These are phyloP conservation scores for Lentinula sp. DNA, from an alignment of 768 basidiomycete species.

Conservation along the genomic window DNA sequence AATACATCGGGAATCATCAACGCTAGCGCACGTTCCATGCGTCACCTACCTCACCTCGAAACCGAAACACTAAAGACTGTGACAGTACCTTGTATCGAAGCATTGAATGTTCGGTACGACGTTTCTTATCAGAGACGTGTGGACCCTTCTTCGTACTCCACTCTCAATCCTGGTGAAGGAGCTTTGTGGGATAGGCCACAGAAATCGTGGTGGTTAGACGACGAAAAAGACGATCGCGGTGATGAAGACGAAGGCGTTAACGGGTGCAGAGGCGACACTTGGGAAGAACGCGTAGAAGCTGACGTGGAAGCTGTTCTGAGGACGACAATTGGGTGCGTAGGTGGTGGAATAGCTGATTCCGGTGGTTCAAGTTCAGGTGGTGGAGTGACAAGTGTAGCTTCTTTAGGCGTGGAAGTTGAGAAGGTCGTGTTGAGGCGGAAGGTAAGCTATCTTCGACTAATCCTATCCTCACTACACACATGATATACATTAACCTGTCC, in stretches of 20 bases:
- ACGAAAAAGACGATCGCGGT: background rate
- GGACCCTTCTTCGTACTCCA: slow-evolving; percentile 26
- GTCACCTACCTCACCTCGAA: slow-evolving; percentile 16
- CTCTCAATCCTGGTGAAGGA: slow-evolving; percentile 48
- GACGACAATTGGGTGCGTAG: slow-evolving; percentile 44
- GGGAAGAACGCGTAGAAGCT: background rate
- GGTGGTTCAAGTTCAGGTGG: background rate
- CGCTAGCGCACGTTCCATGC: too few species aligned
- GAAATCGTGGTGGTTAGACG: background rate
- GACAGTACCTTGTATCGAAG: slow-evolving; percentile 56
- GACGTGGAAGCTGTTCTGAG: slow-evolving; percentile 55
- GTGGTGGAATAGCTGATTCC: slow-evolving; percentile 23
- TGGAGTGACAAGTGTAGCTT: slow-evolving; percentile 19
- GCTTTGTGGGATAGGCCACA: slow-evolving; percentile 43
- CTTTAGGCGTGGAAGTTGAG: slow-evolving; percentile 40
- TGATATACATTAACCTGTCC: background rate
- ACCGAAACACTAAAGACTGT: slow-evolving; percentile 68
- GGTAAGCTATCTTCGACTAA: slow-evolving; percentile 28
- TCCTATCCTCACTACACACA: too few species aligned
- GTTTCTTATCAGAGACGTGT: slow-evolving; percentile 47
- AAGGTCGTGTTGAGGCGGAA: slow-evolving; percentile 37
- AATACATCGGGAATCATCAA: slow-evolving; percentile 4
- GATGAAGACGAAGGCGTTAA: background rate
- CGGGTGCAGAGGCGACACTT: background rate
- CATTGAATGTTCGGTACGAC: slow-evolving; percentile 49